Evolutionary conservation across 1,284 basidiomycete species (phyloP).

Genomic region (Wolfiporia cocos): DNA sequence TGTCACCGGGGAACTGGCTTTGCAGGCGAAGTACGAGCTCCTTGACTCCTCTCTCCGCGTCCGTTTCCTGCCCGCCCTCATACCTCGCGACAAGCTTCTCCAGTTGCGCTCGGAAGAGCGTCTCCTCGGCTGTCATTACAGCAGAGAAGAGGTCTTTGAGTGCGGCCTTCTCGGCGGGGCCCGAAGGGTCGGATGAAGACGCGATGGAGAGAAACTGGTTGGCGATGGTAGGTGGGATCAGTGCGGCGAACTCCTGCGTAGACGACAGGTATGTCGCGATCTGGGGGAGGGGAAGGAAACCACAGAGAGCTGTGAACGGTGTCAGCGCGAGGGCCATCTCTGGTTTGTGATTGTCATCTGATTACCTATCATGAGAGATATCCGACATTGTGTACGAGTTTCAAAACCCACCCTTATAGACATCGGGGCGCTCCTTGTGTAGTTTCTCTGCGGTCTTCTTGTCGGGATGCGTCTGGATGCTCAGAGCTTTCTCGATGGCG

Average conservation of each 20-base stretch:
- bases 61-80: slow-evolving; percentile 33
- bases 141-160: slow-evolving; percentile 75
- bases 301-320: slow-evolving; percentile 87
- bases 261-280: slow-evolving; percentile 63
- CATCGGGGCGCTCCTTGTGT: slow-evolving; percentile 69
- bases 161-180: slow-evolving; percentile 50
- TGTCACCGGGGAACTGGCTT: slow-evolving; percentile 84
- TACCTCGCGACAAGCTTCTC: slow-evolving; percentile 61
- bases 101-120: slow-evolving; percentile 49
- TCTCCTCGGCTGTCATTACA: slow-evolving; percentile 71
- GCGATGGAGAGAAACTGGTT: slow-evolving; percentile 43
- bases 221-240: slow-evolving; percentile 58
- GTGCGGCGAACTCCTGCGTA: slow-evolving; percentile 75
- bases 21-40: slow-evolving; percentile 73
- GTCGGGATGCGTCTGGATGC: slow-evolving; percentile 97
- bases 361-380: slow-evolving; percentile 1
- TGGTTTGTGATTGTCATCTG: slow-evolving; percentile 93
- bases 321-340: slow-evolving; percentile 98
- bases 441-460: slow-evolving; percentile 81
- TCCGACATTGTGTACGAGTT: not conserved
- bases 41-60: slow-evolving; percentile 41
- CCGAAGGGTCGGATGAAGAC: slow-evolving; percentile 32
- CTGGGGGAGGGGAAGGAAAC: slow-evolving; percentile 75
- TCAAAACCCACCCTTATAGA: slow-evolving; percentile 32
- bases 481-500: slow-evolving; percentile 90